Base-by-base conservation (phyloP, 2,329 filamentous ascomycete species). In the Tolypocladium ophioglossoides region DNA sequence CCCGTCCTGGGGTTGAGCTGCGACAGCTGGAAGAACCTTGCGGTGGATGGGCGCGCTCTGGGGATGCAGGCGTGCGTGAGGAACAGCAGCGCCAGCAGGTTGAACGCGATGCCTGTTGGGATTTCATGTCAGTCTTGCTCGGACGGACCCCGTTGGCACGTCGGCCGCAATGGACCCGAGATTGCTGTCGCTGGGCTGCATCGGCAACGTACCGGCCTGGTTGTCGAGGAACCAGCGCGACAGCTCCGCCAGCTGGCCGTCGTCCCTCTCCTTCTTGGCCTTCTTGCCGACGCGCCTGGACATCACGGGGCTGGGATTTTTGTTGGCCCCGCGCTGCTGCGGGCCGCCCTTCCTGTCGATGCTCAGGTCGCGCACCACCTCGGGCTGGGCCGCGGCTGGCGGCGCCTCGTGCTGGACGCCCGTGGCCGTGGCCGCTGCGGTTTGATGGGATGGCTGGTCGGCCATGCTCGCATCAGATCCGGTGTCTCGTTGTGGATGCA, bases 1-100 rank as follows among this genome's bases (percentile, higher is more conserved):
- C 83, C 84, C 1, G 84, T 83, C 10, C 75, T 64, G 0, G 83
- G 72, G 67, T 92, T 87, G 70, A 86, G 84, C 74, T 96, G 92
- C 55, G 89, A 91, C 56, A 96, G 79, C 54, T 83, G 80, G 73
- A 95, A 91, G 77, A 95, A 96, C 62, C 91, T 94, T 63, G 80
- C 78, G 18, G 91, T 95, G 65, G 87, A 84, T 52, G 80, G 76
- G 58, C 89, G 83, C 50, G 91, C 83, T 63, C 84, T 85, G 52
- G 91, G 90, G 68, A 96, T 89, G 65, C 86, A 85, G 62, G 85
- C 74, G 73, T 96, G 90, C 52, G 88, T 83, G 60, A 95, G 82
- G 67, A 86, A 82, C 59, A 96, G 83, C 60, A 94, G 83, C 53
- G 89, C 83, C 58, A 96, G 75, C 54, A 92, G 83, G 68, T 94